Percentiles rank a stretch among this genome's conserved stretches.
Conservation (phyloP, 2,329 filamentous ascomycete genomes). For the Fusarium proliferatum region DNA sequence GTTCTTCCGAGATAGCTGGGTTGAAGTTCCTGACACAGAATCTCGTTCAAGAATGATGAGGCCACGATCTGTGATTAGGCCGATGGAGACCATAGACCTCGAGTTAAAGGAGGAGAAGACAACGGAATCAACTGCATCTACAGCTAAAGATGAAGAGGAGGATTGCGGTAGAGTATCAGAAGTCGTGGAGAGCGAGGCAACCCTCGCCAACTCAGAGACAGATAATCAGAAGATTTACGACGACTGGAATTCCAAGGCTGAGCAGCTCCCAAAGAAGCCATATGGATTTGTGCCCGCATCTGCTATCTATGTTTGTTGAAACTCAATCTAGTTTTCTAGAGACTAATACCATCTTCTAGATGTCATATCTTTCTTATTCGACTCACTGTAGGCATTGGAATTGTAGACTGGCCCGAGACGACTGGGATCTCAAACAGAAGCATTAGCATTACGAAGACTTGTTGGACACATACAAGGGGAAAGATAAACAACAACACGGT, state of each 20-base stretch:
- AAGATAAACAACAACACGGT: neutral
- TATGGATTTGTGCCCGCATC: neutral
- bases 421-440: fast-evolving
- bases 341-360: fast-evolving
- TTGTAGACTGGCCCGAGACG: fast-evolving
- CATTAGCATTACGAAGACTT: fast-evolving
- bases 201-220: neutral
- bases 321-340: fast-evolving
- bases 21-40: neutral
- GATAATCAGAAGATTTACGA: neutral
- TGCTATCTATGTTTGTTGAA: neutral
- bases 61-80: neutral
- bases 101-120: fast-evolving
- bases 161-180: too few relatives aligned
- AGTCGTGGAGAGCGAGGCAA: too few relatives aligned
- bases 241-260: too few relatives aligned
- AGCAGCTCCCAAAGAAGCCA: neutral
- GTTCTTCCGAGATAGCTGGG: conserved; percentile 8
- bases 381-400: neutral
- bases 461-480: neutral
- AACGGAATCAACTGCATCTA: neutral
- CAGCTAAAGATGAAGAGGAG: too few relatives aligned
- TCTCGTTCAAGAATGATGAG: conserved; percentile 4
- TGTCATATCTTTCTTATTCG: neutral
- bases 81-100: neutral